These are phyloP conservation scores for Epipyxis sp. DNA, from an alignment of 108 stramenopile species.

Conservation along the genomic window DNA sequence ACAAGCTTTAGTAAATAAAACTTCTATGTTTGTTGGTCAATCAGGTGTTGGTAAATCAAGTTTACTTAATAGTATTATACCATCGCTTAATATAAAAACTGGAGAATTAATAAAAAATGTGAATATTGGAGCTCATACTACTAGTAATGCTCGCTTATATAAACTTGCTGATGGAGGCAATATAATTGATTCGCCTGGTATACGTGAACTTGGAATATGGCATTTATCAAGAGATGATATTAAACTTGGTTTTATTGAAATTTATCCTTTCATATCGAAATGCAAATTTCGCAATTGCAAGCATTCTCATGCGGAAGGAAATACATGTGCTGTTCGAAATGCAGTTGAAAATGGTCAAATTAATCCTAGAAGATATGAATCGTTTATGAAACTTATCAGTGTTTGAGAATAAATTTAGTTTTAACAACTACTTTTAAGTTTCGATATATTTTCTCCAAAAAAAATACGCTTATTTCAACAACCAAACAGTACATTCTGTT, in stretches of 20 bases:
- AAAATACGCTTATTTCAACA: no score
- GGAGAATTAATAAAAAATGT: background rate
- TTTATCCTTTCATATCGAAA: background rate
- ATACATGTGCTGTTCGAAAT: background rate
- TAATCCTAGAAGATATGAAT: background rate
- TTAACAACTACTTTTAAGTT: no score
- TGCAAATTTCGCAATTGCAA: background rate
- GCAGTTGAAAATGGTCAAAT: background rate
- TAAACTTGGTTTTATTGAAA: background rate
- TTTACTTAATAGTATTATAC: conserved; percentile 12
- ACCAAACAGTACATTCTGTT: no score
- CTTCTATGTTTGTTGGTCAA: conserved; percentile 29
- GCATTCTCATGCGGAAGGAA: background rate
- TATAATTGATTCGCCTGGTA: background rate
- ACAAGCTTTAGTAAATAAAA: conserved; percentile 11
- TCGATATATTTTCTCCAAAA: no score
- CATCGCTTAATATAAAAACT: background rate
- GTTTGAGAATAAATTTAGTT: no score
- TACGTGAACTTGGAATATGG: background rate
- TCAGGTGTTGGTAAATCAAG: conserved; percentile 32
- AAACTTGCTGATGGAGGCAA: background rate
- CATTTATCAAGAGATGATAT: background rate
- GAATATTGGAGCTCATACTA: conserved; percentile 6
- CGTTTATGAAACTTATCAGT: background rate
- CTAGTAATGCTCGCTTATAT: conserved; percentile 16